Evolutionary conservation across 768 basidiomycete genomes (phyloP), one percentile per base, ranked within the genome.

Genomic region (Russula abietina): DNA sequence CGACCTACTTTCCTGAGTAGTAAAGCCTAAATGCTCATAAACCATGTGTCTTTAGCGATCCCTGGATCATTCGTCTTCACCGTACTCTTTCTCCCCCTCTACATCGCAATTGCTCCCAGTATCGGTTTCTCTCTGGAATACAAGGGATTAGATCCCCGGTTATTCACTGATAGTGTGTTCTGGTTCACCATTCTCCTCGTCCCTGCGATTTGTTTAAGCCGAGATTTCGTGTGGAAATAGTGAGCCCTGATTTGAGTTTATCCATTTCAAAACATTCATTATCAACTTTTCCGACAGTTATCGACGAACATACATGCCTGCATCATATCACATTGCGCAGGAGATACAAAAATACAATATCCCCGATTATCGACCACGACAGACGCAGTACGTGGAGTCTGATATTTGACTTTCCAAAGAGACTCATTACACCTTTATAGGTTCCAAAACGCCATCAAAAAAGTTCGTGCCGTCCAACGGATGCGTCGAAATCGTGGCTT

Each of bases 301-400:
- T 72, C 86, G 88, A 62, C 81, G 96, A 67, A 94, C 96, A 30
- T 97, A 97, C 75, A 77, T 76, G 66, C 96, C 97, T 0, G 81
- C 85, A 43, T 87, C 95, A n/a, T 99, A 98, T 73, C 97, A 99
- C 71, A 93, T 99, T 69, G 94, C 94, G 0, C 96, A 98, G 72
- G 97, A 99, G 72, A 82, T 99, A n/a, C 96, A 98, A 77, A 98
- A 97, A 76, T 98, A 95, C 79, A 96, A 97, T 74, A 87, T 97
- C 60, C 93, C 93, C 4, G 93, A 96, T 70, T 99, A 98, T 73
- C 81, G 97, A 46, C 97, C 97, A 3, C 81, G 97, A 61, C 96
- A 98, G 75, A 97, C 97, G 75, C 97, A 98, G 88, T 98, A 69
- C 68, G 86, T 82, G 4, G 54, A 64, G 32, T 46, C 55, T 57